These are phyloP conservation scores for Aspergillus brasiliensis DNA, from an alignment of 2,329 filamentous ascomycete species.

Conservation along the genomic window DNA sequence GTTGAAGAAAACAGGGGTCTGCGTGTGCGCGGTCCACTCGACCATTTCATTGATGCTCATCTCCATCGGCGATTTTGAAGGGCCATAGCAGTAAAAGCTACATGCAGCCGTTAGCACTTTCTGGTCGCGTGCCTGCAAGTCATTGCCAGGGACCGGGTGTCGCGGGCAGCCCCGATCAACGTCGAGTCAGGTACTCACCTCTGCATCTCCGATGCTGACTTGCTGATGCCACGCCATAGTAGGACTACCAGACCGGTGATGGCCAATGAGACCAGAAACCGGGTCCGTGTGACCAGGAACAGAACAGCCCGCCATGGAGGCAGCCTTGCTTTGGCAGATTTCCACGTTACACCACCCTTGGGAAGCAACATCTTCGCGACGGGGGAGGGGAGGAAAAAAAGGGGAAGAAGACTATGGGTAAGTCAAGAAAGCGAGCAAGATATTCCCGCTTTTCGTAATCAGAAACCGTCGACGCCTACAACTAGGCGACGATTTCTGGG, in stretches of 20 bases:
- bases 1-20: conserved; percentile 95
- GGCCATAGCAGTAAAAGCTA: conserved; percentile 97
- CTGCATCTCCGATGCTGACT: conserved; percentile 83
- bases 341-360: conserved; percentile 90
- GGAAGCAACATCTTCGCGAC: conserved; percentile 74
- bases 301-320: conserved; percentile 74
- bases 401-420: not conserved
- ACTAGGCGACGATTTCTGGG: conserved; percentile 18
- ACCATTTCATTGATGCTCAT: conserved; percentile 91
- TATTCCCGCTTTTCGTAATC: not conserved
- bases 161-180: conserved; percentile 2
- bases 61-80: conserved; percentile 90
- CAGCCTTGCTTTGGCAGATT: conserved; percentile 77
- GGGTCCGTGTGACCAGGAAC: conserved; percentile 71
- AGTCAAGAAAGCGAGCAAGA: not conserved
- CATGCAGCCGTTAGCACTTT: conserved; percentile 16
- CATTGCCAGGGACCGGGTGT: not conserved
- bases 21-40: conserved; percentile 83
- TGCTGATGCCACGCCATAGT: conserved; percentile 84
- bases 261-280: conserved; percentile 74
- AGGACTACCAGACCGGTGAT: conserved; percentile 72
- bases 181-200: conserved; percentile 60
- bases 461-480: conserved; percentile 11
- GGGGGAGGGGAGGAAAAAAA: not conserved
- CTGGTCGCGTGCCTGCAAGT: conserved; percentile 4